Conservation (phyloP, 2,329 filamentous ascomycete species). For the Rachicladosporium sp. region DNA sequence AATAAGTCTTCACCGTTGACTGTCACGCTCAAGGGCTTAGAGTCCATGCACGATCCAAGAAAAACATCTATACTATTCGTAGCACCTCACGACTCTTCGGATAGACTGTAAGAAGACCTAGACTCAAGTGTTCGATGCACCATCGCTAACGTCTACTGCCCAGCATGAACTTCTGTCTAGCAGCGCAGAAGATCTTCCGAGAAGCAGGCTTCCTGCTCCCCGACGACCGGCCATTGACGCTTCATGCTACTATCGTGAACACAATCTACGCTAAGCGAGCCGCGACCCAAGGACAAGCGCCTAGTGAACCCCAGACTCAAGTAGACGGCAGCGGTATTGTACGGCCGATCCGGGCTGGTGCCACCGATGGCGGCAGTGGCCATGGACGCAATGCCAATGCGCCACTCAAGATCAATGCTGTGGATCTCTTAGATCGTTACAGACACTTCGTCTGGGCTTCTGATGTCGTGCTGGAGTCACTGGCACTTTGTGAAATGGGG, state of each 20-base stretch:
- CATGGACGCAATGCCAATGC: conserved; percentile 24
- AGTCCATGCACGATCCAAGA: conserved; percentile 47
- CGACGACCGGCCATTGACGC: conserved; percentile 51
- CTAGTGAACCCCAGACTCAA: background rate
- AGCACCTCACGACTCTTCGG: conserved; percentile 42
- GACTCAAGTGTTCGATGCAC: no score
- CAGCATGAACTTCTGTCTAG: conserved; percentile 39
- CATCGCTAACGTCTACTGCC: no score
- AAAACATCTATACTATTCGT: conserved; percentile 55
- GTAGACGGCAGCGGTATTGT: background rate
- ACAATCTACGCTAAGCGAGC: conserved; percentile 55
- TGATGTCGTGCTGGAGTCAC: conserved; percentile 51
- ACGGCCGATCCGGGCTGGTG: no score
- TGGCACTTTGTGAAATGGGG: conserved; percentile 81
- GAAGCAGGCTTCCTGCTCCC: conserved; percentile 43
- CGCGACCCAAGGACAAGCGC: background rate
- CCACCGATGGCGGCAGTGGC: conserved; percentile 7
- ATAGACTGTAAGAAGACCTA: conserved; percentile 31
- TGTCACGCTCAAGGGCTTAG: conserved; percentile 37
- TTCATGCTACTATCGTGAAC: conserved; percentile 81
- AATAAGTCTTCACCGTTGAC: conserved; percentile 13
- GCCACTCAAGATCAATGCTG: conserved; percentile 31
- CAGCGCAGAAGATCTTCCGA: conserved; percentile 43
- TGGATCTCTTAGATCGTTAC: conserved; percentile 39
- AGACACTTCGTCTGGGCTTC: conserved; percentile 59